Conservation (phyloP, 179 eudicot genomes). For the Gypsophila paniculata region DNA sequence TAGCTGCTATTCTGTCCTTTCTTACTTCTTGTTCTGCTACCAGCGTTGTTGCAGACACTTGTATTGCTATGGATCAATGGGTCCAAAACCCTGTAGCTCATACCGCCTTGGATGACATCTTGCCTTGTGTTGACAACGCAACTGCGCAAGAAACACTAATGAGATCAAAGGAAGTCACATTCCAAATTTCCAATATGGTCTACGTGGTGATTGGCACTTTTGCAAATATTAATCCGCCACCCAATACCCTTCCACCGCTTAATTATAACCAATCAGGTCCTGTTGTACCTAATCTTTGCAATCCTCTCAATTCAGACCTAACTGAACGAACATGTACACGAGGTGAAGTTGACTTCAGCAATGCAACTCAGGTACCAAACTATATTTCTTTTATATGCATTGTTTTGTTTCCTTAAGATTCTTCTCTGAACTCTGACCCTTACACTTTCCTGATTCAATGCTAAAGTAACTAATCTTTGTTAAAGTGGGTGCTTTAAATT, state of each 20-base stretch:
- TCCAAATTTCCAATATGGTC: conserved; percentile 37
- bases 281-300: conserved; percentile 51
- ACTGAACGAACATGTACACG: conserved; percentile 36
- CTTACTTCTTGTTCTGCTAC: not conserved
- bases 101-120: conserved; percentile 54
- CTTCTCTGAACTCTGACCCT: not conserved
- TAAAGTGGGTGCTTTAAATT: not conserved
- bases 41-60: conserved; percentile 69
- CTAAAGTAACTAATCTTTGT: not conserved
- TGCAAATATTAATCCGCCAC: conserved; percentile 42
- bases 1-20: not conserved
- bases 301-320: conserved; percentile 43
- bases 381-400: not conserved
- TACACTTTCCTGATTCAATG: not conserved
- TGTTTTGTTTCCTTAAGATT: not conserved
- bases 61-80: conserved; percentile 79
- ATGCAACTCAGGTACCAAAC: conserved; percentile 48
- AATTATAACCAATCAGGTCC: conserved; percentile 70
- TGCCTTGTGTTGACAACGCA: conserved; percentile 52
- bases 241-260: conserved; percentile 31
- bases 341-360: conserved; percentile 48
- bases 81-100: conserved; percentile 59
- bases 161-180: conserved; percentile 48
- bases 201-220: conserved; percentile 37
- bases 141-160: conserved; percentile 37